phyloP scores from a whole-genome alignment of 2,329 filamentous ascomycete species.

The Penicillium sp. region DNA sequence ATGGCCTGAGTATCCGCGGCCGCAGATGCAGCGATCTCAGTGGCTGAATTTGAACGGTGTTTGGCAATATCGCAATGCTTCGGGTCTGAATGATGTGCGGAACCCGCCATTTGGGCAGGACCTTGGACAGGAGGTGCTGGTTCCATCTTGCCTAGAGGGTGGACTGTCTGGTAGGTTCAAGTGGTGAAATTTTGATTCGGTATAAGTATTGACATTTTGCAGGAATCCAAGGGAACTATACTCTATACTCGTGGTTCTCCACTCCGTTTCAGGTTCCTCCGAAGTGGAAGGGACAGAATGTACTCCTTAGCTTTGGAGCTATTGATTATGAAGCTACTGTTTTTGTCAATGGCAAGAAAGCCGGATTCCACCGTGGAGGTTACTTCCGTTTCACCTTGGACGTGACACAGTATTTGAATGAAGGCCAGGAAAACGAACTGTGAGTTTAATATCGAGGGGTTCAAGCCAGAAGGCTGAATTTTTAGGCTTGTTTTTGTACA shows the following conservation, averaged over 20 bases:
- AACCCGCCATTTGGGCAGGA: slow-evolving; percentile 45
- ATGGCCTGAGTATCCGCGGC: slow-evolving; percentile 50
- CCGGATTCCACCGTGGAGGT: slow-evolving; percentile 55
- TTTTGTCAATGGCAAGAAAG: slow-evolving; percentile 54
- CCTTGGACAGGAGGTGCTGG: slow-evolving; percentile 45
- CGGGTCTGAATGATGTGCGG: slow-evolving; percentile 36
- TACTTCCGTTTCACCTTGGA: slow-evolving; percentile 61
- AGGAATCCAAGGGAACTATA: slow-evolving; percentile 38
- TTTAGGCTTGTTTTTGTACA: slow-evolving; percentile 59
- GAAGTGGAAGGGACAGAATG: slow-evolving; percentile 40
- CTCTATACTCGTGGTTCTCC: slow-evolving; percentile 46
- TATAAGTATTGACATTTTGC: neutral
- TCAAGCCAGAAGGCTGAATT: neutral
- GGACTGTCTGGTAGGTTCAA: slow-evolving; percentile 44
- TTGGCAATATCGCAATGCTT: slow-evolving; percentile 45
- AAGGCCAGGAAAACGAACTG: slow-evolving; percentile 52
- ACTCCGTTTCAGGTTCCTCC: slow-evolving; percentile 48
- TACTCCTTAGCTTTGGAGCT: slow-evolving; percentile 49
- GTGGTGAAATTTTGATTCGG: neutral
- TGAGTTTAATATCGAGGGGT: slow-evolving; percentile 29
- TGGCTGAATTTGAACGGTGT: slow-evolving; percentile 50
- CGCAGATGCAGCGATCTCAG: slow-evolving; percentile 44
- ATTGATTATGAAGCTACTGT: slow-evolving; percentile 53
- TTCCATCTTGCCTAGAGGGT: slow-evolving; percentile 54
- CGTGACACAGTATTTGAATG: slow-evolving; percentile 46